Conservation (phyloP, 371 early-diverging fungal species). For the Mortierella sp. region DNA sequence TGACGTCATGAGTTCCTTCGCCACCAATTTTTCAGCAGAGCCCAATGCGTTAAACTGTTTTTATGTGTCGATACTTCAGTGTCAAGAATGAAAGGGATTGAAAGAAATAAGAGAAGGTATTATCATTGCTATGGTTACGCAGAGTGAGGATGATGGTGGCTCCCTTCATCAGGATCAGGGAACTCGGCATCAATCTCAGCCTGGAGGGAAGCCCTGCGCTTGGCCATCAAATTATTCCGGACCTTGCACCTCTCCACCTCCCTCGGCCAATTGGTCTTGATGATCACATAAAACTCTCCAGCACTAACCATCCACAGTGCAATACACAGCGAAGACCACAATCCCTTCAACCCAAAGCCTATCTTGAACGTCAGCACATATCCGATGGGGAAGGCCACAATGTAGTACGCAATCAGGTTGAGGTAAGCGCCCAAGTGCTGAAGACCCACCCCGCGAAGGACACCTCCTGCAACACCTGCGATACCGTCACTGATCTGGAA, state of each 20-base stretch:
- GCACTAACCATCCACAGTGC: conserved; percentile 63
- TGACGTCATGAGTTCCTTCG: not conserved
- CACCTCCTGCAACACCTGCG: conserved; percentile 77
- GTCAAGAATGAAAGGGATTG: too few relatives aligned
- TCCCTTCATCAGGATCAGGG: conserved; percentile 15
- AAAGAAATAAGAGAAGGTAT: not conserved
- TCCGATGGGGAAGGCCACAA: conserved; percentile 78
- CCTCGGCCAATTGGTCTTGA: conserved; percentile 46
- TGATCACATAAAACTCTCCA: conserved; percentile 32
- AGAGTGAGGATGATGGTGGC: not conserved
- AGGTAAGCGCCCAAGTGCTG: conserved; percentile 79
- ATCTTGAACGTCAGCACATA: conserved; percentile 70
- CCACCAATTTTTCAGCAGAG: too few relatives aligned
- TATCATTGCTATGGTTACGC: not conserved
- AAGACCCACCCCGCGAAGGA: conserved; percentile 81
- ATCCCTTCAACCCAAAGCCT: conserved; percentile 71
- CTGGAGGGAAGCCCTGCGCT: conserved; percentile 31
- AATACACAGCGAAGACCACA: conserved; percentile 75
- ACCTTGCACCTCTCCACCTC: conserved; percentile 25
- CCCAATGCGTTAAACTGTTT: too few relatives aligned
- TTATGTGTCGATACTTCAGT: too few relatives aligned
- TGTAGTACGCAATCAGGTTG: conserved; percentile 76
- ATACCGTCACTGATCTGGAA: conserved; percentile 86
- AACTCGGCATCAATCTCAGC: conserved; percentile 34
- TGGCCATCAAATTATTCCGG: conserved; percentile 25